phyloP scores from a whole-genome alignment of 2,329 filamentous ascomycete genomes.

The Trichoderma harzianum region DNA sequence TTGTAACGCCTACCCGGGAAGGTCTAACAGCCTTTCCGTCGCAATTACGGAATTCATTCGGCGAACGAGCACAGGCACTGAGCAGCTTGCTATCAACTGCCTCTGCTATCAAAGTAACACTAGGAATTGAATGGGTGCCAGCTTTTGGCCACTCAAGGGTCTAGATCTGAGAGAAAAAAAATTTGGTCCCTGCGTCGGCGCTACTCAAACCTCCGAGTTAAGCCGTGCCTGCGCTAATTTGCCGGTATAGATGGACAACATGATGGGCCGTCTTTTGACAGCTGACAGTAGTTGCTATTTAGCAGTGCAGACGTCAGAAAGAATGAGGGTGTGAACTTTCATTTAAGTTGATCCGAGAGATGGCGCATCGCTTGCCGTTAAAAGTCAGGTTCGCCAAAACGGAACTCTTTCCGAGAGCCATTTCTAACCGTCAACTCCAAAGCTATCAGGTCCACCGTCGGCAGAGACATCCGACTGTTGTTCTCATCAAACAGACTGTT shows the following conservation, averaged over 20 bases:
- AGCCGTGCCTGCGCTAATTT: constrained; percentile 8
- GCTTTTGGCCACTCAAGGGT: neutral
- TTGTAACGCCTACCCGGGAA: neutral
- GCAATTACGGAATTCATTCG: neutral
- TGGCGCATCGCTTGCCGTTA: neutral
- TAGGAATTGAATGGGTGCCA: neutral
- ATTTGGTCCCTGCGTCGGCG: constrained; percentile 11
- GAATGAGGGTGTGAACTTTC: neutral
- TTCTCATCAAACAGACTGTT: neutral
- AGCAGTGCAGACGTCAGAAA: neutral
- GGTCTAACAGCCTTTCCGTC: neutral
- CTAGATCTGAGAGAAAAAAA: neutral
- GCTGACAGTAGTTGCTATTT: neutral
- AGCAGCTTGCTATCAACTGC: neutral
- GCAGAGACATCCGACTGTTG: neutral
- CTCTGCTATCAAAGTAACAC: neutral
- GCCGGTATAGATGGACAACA: neutral
- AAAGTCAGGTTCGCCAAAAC: neutral
- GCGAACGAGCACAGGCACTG: neutral
- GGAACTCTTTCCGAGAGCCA: neutral
- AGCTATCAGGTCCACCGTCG: neutral
- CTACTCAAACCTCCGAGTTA: constrained; percentile 3
- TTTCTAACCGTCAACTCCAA: neutral
- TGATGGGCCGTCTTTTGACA: neutral
- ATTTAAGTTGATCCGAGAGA: neutral